Evolutionary conservation across 768 basidiomycete genomes (phyloP).

Genomic region (Lentinula edodes): DNA sequence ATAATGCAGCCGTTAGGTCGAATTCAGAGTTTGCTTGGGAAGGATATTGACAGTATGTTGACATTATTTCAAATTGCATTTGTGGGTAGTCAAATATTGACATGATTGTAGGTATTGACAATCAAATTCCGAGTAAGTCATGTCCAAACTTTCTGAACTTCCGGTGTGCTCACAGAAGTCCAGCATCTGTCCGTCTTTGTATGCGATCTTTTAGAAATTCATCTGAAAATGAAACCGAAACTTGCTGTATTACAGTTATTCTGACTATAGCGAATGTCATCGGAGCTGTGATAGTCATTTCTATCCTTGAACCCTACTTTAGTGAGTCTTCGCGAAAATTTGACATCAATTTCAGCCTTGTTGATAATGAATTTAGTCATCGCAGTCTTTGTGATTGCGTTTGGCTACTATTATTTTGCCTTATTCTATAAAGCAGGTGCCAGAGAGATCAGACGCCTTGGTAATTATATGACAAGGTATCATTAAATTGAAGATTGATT

Average conservation of each 20-base stretch:
- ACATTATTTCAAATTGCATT: not conserved
- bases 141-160: too few species aligned
- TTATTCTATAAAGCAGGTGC: conserved; percentile 68
- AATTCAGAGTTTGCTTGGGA: conserved; percentile 39
- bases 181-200: conserved; percentile 57
- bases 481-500: not conserved
- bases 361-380: conserved; percentile 32
- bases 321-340: conserved; percentile 27
- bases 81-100: not conserved
- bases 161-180: too few species aligned
- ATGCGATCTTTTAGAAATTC: conserved; percentile 16
- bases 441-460: conserved; percentile 60
- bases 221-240: not conserved
- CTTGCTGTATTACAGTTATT: conserved; percentile 28
- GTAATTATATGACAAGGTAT: not conserved
- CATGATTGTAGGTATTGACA: conserved; percentile 42
- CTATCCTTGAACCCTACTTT: conserved; percentile 57
- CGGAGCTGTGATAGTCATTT: conserved; percentile 50
- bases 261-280: conserved; percentile 47
- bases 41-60: conserved; percentile 55
- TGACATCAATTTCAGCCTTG: too few species aligned
- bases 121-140: conserved; percentile 45
- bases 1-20: conserved; percentile 47
- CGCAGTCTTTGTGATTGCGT: conserved; percentile 42
- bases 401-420: conserved; percentile 62